These are phyloP conservation scores for Fusarium zealandicum DNA, from an alignment of 2,329 filamentous ascomycete species.

Conservation along the genomic window DNA sequence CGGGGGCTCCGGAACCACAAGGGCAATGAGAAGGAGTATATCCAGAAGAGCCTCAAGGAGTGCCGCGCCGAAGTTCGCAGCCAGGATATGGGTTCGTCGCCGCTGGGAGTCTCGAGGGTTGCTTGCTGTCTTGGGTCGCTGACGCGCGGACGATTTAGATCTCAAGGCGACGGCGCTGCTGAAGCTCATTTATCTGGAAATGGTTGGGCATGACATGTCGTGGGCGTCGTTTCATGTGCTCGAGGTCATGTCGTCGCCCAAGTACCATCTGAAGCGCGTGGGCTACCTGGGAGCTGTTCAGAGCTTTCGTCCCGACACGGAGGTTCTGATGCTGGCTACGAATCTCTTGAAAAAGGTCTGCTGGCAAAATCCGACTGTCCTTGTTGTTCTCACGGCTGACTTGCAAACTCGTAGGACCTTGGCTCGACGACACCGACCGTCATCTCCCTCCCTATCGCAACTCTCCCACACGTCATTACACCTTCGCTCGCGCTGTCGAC, in stretches of 20 bases:
- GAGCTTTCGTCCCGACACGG: conserved; percentile 93
- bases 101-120: neutral
- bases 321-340: conserved; percentile 96
- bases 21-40: conserved; percentile 93
- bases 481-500: conserved; percentile 90
- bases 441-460: conserved; percentile 84
- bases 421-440: conserved; percentile 74
- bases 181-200: conserved; percentile 97
- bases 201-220: conserved; percentile 99
- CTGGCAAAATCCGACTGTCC: neutral
- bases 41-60: conserved; percentile 92
- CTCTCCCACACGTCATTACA: conserved; percentile 94
- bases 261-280: conserved; percentile 93
- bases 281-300: conserved; percentile 95
- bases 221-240: conserved; percentile 99
- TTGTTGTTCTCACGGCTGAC: neutral
- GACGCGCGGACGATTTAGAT: conserved; percentile 60
- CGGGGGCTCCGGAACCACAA: conserved; percentile 94
- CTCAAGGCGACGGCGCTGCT: conserved; percentile 94
- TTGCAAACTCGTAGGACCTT: conserved; percentile 63
- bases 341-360: conserved; percentile 91
- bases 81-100: conserved; percentile 82
- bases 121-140: conserved; percentile 5
- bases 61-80: conserved; percentile 91
- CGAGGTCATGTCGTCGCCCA: conserved; percentile 97